Evolutionary conservation across 768 basidiomycete genomes (phyloP), one percentile per base, ranked within the genome.

Genomic region (Tremella fuciformis): DNA sequence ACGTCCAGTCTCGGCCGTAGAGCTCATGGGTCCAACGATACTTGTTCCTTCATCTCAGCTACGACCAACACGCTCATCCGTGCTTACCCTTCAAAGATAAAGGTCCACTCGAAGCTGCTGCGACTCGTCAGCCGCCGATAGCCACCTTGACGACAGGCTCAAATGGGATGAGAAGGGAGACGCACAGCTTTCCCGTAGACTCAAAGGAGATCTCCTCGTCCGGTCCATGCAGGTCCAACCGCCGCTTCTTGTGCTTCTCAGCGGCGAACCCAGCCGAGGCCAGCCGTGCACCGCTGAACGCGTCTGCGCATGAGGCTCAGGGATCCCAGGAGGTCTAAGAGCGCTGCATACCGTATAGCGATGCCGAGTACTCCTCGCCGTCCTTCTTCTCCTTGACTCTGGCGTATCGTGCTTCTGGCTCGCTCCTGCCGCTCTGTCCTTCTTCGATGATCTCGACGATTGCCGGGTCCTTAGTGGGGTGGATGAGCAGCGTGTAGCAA

Each of bases 151-250:
- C 8, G 49, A 50, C 15, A 22, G 15, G n/a, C 6, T 22, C 11
- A 49, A 11, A 46, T n/a, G 18, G 25, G 19, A 50, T 7, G 25
- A 29, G 25, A 50, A 22, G 18, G 51, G 44, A 60, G 2, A 63
- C 75, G 63, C 40, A 76, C 71, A 76, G 34, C n/a, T 57, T 61
- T 13, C 71, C 72, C 2, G 73, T 67, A 16, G 65, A 69, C 15
- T 73, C 71, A 54, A 75, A 72, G 2, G 64, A 58, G 11, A 76
- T 55, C 9, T 56, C 56, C 53, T 75, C 66, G 48, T 76, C 75
- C n/a, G 75, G 75, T 8, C 69, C 72, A 58, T 72, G 74, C 21
- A 76, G 57, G 44, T 76, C 67, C 34, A 76, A 52, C 47, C 70
- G 55, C 25, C 71, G 55, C 47, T 56, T 64, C 56, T 76, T 76